phyloP scores from a whole-genome alignment of 345 rosid genomes.

The Erodium maritimum region DNA sequence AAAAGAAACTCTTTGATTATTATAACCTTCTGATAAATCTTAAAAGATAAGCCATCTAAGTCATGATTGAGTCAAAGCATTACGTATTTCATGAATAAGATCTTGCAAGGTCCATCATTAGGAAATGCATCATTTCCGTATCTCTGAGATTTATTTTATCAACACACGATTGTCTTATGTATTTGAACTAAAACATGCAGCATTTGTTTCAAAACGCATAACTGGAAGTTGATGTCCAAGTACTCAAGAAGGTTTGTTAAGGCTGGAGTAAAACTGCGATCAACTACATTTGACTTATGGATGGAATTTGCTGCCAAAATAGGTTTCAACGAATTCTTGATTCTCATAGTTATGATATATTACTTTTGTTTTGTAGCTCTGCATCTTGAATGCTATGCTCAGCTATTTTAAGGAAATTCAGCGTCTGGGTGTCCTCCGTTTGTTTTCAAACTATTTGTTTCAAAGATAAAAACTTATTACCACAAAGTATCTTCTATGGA shows the following conservation, averaged over 20 bases:
- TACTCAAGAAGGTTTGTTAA: conserved; percentile 47
- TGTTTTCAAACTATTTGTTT: not conserved
- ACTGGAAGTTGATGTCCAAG: conserved; percentile 57
- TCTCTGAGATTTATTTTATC: not conserved
- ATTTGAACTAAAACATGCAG: conserved; percentile 29
- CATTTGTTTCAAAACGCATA: conserved; percentile 46
- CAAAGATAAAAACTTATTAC: not conserved
- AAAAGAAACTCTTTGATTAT: too few species aligned
- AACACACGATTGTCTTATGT: conserved; percentile 5
- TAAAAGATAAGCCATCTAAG: too few species aligned
- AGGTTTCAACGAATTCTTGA: conserved; percentile 26
- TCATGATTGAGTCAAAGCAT: too few species aligned
- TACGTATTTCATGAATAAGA: too few species aligned
- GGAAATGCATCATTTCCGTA: too few species aligned
- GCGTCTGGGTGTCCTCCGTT: not conserved
- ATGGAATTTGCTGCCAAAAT: conserved; percentile 68
- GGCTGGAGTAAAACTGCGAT: conserved; percentile 61
- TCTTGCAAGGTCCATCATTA: too few species aligned
- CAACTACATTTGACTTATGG: conserved; percentile 59
- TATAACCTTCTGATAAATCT: too few species aligned
- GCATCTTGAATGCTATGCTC: not conserved
- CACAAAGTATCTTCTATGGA: not conserved
- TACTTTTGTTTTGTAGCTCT: not conserved
- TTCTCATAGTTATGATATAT: conserved; percentile 4
- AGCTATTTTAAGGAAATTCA: too few species aligned